These are phyloP conservation scores for Groenewaldozyma tartarivorans DNA, from an alignment of 805 yeast species.

Conservation along the genomic window DNA sequence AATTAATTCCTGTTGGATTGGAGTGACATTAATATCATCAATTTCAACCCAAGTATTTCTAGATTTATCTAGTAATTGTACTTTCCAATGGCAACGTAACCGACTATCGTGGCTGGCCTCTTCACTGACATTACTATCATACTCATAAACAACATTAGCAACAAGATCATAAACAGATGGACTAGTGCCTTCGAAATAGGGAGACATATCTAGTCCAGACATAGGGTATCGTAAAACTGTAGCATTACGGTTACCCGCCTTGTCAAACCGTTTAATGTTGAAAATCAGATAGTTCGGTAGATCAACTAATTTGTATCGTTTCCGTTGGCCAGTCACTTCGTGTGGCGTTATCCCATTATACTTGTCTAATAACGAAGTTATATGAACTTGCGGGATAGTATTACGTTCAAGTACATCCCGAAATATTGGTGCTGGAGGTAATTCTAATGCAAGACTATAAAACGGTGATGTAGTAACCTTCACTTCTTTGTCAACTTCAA, in stretches of 20 bases:
- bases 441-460: conserved; percentile 47
- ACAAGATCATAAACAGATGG: conserved; percentile 34
- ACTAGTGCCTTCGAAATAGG: conserved; percentile 13
- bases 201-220: conserved; percentile 30
- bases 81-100: conserved; percentile 34
- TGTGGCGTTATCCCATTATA: conserved; percentile 26
- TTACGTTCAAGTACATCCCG: conserved; percentile 37
- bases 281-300: conserved; percentile 49
- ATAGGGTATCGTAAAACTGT: conserved; percentile 55
- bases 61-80: conserved; percentile 36
- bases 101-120: conserved; percentile 21
- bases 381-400: conserved; percentile 43
- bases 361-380: conserved; percentile 35
- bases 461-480: conserved; percentile 26
- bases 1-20: conserved; percentile 46
- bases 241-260: conserved; percentile 36
- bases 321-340: conserved; percentile 29
- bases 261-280: conserved; percentile 45
- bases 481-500: conserved; percentile 19
- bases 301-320: conserved; percentile 30
- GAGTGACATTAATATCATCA: conserved; percentile 39
- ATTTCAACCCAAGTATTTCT: conserved; percentile 49
- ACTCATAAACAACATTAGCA: conserved; percentile 40
- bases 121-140: conserved; percentile 4
- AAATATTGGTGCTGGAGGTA: conserved; percentile 52